These are phyloP conservation scores for Ephemerocybe angulata DNA, from an alignment of 768 basidiomycete species.

Conservation along the genomic window DNA sequence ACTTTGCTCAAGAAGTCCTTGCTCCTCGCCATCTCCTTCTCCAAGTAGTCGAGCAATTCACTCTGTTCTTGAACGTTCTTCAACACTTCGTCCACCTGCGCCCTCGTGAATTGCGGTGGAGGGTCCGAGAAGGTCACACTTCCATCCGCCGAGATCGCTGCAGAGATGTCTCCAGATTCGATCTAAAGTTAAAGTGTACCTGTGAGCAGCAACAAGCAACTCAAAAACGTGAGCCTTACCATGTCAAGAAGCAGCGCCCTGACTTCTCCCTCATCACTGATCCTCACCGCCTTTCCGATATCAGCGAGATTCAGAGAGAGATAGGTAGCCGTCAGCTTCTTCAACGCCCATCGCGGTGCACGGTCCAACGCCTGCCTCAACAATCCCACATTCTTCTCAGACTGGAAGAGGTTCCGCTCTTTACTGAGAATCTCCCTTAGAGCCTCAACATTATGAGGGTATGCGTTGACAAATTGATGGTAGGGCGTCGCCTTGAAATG, in stretches of 20 bases:
- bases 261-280: slow-evolving; percentile 52
- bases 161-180: slow-evolving; percentile 64
- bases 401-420: slow-evolving; percentile 48
- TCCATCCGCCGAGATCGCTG: slow-evolving; percentile 60
- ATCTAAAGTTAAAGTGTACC: slow-evolving; percentile 45
- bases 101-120: slow-evolving; percentile 52
- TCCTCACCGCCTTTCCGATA: slow-evolving; percentile 55
- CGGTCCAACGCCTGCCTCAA: slow-evolving; percentile 61
- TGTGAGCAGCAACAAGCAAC: neutral
- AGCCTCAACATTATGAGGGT: slow-evolving; percentile 50
- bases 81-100: slow-evolving; percentile 59
- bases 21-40: slow-evolving; percentile 56
- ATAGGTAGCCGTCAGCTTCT: slow-evolving; percentile 79
- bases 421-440: slow-evolving; percentile 50
- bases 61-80: slow-evolving; percentile 53
- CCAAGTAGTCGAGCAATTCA: slow-evolving; percentile 43
- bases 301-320: slow-evolving; percentile 72
- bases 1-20: slow-evolving; percentile 73
- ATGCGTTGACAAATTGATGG: slow-evolving; percentile 55
- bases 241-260: slow-evolving; percentile 64
- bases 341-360: slow-evolving; percentile 75
- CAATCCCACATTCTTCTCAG: slow-evolving; percentile 77
- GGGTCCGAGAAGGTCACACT: slow-evolving; percentile 75
- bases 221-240: slow-evolving; percentile 38
- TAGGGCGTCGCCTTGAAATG: slow-evolving; percentile 70